These are phyloP conservation scores for Cornus controversa DNA, from an alignment of 148 eudicot species.

Conservation along the genomic window DNA sequence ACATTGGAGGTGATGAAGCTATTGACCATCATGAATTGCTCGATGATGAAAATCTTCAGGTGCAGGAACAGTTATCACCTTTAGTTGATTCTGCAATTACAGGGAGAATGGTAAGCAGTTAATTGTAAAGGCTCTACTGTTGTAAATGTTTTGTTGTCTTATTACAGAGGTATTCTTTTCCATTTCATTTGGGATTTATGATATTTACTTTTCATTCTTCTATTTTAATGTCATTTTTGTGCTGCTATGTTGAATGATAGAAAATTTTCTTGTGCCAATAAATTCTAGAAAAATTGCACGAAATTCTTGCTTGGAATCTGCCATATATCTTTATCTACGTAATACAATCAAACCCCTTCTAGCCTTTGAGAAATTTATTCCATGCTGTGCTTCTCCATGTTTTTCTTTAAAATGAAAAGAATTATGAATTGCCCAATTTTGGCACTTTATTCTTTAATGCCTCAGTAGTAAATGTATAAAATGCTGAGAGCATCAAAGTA, in stretches of 20 bases:
- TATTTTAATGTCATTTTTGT: constrained; percentile 4
- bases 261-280: background rate
- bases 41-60: constrained; percentile 38
- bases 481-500: background rate
- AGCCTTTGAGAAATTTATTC: no score
- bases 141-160: background rate
- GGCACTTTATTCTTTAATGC: background rate
- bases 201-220: background rate
- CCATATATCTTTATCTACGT: background rate
- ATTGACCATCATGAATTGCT: constrained; percentile 35
- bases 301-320: background rate
- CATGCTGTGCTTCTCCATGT: no score
- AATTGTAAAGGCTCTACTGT: background rate
- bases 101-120: constrained; percentile 42
- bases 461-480: background rate
- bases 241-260: background rate
- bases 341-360: no score
- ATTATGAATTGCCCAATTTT: no score
- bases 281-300: background rate
- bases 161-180: background rate
- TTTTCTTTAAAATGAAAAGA: no score
- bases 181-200: background rate
- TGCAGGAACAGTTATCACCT: constrained; percentile 31
- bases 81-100: constrained; percentile 30
- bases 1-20: constrained; percentile 29